Conservation (phyloP, 345 rosid genomes). For the Physaria fendleri region DNA sequence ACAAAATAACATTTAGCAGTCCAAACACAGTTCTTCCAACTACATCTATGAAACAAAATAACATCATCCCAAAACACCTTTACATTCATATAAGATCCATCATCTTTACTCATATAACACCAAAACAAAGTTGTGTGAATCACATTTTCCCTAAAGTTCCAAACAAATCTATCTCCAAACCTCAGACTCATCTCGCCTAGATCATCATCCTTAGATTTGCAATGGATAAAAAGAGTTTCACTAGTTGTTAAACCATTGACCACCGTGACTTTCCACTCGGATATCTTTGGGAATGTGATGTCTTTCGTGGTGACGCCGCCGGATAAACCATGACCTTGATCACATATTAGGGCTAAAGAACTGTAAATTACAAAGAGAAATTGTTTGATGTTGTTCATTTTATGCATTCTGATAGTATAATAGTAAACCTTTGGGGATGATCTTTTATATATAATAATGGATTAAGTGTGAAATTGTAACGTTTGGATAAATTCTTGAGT, state of each 20-base stretch:
- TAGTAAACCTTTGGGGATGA: background rate
- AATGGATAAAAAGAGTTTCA: constrained; percentile 20
- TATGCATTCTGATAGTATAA: background rate
- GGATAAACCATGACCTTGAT: background rate
- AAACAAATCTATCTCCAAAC: background rate
- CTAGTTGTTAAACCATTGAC: constrained; percentile 11
- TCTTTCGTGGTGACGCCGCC: no score
- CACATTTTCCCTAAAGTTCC: constrained; percentile 27
- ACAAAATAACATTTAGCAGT: constrained; percentile 32
- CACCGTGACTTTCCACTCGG: constrained; percentile 19
- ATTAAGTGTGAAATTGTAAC: constrained; percentile 4
- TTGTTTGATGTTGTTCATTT: constrained; percentile 12
- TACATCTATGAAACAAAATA: constrained; percentile 26
- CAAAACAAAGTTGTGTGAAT: constrained; percentile 30
- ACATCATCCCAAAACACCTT: constrained; percentile 32
- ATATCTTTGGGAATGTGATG: constrained; percentile 8
- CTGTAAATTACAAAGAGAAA: background rate
- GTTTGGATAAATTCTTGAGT: background rate
- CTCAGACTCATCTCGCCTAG: constrained; percentile 19
- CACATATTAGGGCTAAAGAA: background rate
- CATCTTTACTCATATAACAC: constrained; percentile 28
- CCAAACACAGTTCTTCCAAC: constrained; percentile 34
- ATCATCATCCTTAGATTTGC: constrained; percentile 35
- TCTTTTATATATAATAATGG: constrained; percentile 9
- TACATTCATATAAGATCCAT: constrained; percentile 11